Percentiles rank a stretch among this genome's conserved stretches.
These are phyloP conservation scores for Spathaspora gorwiae DNA, from an alignment of 805 yeast genomes.

Conservation along the genomic window DNA sequence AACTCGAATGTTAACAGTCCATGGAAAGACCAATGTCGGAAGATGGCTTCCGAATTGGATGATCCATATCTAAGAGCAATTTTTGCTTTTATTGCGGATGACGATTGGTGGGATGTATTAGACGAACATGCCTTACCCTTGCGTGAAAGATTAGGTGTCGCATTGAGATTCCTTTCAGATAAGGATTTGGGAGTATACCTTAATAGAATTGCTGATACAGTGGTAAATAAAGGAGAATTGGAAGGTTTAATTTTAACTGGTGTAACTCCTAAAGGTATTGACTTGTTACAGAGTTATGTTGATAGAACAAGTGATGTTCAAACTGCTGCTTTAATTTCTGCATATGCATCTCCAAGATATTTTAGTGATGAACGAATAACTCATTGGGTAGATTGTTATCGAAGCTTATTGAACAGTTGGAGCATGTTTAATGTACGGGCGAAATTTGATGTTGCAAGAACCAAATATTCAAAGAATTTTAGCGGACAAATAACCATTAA, in stretches of 20 bases:
- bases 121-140: constrained; percentile 87
- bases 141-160: constrained; percentile 86
- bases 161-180: constrained; percentile 79
- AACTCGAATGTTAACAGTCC: constrained; percentile 58
- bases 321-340: constrained; percentile 77
- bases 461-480: constrained; percentile 53
- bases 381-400: constrained; percentile 72
- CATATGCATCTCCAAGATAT: constrained; percentile 81
- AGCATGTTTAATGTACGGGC: constrained; percentile 73
- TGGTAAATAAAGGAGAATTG: constrained; percentile 73
- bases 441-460: constrained; percentile 74
- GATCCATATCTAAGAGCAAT: constrained; percentile 88
- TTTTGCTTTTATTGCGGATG: constrained; percentile 89
- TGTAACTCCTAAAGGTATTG: constrained; percentile 79
- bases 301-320: constrained; percentile 88
- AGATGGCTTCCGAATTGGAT: constrained; percentile 80
- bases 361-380: constrained; percentile 69
- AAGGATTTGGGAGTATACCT: constrained; percentile 70
- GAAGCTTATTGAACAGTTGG: constrained; percentile 75
- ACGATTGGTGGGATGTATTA: constrained; percentile 93
- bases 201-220: constrained; percentile 63
- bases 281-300: constrained; percentile 78
- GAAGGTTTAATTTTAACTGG: constrained; percentile 92
- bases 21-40: constrained; percentile 92
- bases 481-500: constrained; percentile 45